These are phyloP conservation scores for Trichosanthes cucumerina DNA, from an alignment of 306 rosid genomes.

Conservation along the genomic window DNA sequence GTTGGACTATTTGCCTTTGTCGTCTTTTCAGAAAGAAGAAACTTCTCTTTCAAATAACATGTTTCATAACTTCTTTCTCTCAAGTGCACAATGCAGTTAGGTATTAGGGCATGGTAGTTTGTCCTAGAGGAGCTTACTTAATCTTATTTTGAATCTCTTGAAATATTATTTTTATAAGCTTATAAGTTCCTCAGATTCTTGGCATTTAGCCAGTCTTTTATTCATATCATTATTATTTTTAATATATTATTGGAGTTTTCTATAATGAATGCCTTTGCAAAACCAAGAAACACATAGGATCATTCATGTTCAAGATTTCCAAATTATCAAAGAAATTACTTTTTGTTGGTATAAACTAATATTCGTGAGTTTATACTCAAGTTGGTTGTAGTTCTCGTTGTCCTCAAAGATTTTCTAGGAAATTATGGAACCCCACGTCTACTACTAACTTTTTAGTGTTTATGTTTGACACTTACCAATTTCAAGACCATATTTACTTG, in stretches of 20 bases:
- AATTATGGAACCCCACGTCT: not conserved
- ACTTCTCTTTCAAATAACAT: not conserved
- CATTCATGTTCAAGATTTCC: not conserved
- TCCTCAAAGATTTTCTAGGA: not conserved
- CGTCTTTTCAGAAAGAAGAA: not conserved
- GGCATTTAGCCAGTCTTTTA: not conserved
- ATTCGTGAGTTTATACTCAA: not conserved
- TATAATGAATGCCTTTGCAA: not conserved
- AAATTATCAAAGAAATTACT: not conserved
- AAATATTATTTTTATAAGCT: not conserved
- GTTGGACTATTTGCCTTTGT: conserved; percentile 19
- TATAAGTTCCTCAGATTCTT: not conserved
- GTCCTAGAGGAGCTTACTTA: not conserved
- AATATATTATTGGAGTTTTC: not conserved
- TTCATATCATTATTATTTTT: not conserved
- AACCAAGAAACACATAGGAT: not conserved
- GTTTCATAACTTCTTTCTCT: not conserved
- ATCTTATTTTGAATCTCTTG: not conserved
- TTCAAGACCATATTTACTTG: not conserved
- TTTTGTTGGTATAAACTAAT: not conserved
- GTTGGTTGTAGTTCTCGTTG: not conserved
- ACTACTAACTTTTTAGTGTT: not conserved
- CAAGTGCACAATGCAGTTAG: not conserved
- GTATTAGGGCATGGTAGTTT: not conserved
- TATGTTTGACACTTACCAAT: not conserved